A percentile compares a stretch with the other conserved stretches of the same genome.
Conservation (phyloP, 2,329 filamentous ascomycete species). For the Apiospora marii region DNA sequence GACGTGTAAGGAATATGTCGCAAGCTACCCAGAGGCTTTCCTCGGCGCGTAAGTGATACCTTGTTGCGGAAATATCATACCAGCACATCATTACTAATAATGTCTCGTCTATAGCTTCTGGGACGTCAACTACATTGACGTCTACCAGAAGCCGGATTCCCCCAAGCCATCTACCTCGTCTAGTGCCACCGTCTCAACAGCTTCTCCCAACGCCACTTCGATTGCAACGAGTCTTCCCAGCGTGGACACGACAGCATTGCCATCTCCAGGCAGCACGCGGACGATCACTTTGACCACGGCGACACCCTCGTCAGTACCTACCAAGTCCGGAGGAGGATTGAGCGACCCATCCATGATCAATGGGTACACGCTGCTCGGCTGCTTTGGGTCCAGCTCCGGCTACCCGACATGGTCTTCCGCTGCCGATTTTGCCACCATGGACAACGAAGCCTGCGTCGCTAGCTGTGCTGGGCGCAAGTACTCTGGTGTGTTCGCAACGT, state of each 20-base stretch:
- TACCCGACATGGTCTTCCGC: constrained; percentile 46
- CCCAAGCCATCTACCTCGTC: background rate
- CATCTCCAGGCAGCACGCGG: background rate
- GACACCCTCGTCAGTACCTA: constrained; percentile 34
- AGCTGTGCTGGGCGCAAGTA: constrained; percentile 47
- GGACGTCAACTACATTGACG: constrained; percentile 64
- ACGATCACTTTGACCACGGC: constrained; percentile 36
- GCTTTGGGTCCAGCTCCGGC: constrained; percentile 49
- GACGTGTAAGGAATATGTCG: constrained; percentile 57
- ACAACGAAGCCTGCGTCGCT: constrained; percentile 48
- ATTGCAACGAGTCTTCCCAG: constrained; percentile 26
- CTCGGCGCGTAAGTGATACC: constrained; percentile 43
- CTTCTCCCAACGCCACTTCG: background rate
- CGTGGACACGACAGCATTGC: background rate
- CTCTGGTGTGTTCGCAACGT: constrained; percentile 48
- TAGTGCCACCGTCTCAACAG: background rate
- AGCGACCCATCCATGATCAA: constrained; percentile 32
- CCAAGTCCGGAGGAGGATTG: constrained; percentile 29
- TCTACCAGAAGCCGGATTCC: constrained; percentile 44
- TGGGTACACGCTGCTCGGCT: constrained; percentile 41
- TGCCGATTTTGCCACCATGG: constrained; percentile 46
- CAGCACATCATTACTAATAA: background rate
- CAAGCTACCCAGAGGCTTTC: constrained; percentile 53
- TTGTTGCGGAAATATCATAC: too few relatives aligned
- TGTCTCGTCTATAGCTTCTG: constrained; percentile 46